Conservation (phyloP, 768 basidiomycete genomes). For the Boletellus sp. region DNA sequence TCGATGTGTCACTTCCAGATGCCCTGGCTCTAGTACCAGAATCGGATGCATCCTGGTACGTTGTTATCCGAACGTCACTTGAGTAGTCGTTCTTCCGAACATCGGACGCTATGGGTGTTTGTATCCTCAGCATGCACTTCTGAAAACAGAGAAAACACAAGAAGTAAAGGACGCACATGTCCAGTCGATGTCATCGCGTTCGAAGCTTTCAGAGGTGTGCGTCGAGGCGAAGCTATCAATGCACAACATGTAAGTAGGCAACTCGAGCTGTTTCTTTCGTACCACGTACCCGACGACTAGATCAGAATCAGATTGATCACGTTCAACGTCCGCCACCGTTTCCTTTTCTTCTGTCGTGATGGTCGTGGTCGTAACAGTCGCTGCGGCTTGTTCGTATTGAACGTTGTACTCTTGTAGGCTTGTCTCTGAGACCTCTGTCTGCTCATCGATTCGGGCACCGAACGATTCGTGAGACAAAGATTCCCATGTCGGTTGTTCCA, state of each 20-base stretch:
- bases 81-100: neutral
- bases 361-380: neutral
- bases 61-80: neutral
- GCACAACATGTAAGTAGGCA: neutral
- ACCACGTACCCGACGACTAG: neutral
- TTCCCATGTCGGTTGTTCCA: neutral
- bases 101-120: neutral
- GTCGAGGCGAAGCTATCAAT: neutral
- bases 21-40: neutral
- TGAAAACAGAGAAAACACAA: neutral
- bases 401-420: neutral
- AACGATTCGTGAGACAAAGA: neutral
- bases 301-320: neutral
- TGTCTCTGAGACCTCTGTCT: neutral
- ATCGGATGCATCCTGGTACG: neutral
- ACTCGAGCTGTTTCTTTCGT: neutral
- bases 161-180: neutral
- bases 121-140: neutral
- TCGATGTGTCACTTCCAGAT: too few relatives aligned
- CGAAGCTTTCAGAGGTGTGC: neutral
- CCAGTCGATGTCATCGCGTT: neutral
- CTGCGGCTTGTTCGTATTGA: neutral
- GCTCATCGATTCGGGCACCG: neutral
- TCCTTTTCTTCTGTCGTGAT: neutral
- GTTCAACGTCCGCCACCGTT: neutral